phyloP scores from a whole-genome alignment of 306 rosid species.

The Bauhinia variegata region DNA sequence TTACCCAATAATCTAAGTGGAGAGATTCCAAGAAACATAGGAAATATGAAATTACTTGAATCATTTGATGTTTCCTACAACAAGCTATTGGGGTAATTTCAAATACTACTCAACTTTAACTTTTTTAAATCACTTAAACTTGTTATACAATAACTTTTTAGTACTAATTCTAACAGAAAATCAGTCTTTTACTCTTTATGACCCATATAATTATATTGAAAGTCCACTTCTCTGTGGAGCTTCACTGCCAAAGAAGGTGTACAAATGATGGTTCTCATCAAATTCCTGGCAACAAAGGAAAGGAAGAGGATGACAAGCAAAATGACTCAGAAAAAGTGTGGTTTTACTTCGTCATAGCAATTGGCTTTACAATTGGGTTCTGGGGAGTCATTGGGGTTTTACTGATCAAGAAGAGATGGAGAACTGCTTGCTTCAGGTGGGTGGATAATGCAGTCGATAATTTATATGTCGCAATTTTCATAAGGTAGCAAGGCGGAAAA shows the following conservation, averaged over 20 bases:
- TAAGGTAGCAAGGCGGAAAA: no score
- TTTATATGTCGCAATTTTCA: no score
- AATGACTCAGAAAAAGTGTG: neutral
- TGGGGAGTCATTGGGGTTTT: neutral
- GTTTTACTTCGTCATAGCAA: neutral
- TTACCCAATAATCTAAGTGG: neutral
- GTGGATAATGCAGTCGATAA: no score
- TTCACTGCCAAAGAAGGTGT: neutral
- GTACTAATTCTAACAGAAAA: neutral
- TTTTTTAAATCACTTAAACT: neutral
- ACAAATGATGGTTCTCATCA: neutral
- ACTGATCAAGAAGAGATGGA: constrained; percentile 9
- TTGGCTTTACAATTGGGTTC: constrained; percentile 4
- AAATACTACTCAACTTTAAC: no score
- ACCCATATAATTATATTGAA: neutral
- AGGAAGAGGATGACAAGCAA: neutral
- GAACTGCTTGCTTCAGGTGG: neutral
- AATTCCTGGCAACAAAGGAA: neutral
- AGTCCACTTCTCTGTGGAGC: neutral
- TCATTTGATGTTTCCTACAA: no score
- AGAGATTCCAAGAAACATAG: constrained; percentile 8
- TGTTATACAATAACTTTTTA: constrained; percentile 7
- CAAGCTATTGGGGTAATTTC: no score
- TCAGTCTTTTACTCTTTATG: neutral
- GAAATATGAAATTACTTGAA: no score